Percentiles rank a stretch among this genome's conserved stretches.
phyloP scores from a whole-genome alignment of 1,284 basidiomycete genomes.

The Inonotus hispidus region DNA sequence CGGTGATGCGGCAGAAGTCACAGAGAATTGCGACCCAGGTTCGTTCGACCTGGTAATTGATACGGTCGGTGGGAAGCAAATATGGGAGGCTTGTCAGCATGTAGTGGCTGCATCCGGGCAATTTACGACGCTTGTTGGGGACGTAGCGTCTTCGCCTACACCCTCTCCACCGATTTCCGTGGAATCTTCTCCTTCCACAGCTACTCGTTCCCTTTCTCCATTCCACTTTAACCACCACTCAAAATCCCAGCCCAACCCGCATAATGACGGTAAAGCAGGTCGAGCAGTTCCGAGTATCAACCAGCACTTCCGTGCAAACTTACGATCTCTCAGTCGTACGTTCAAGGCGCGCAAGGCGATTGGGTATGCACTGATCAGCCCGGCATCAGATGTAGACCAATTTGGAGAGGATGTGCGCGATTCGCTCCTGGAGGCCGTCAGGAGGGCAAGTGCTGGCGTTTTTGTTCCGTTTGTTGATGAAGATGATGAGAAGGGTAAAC shows the following conservation, averaged over 20 bases:
- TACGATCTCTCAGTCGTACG: conserved; percentile 49
- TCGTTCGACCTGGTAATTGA: conserved; percentile 76
- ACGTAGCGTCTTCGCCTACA: conserved; percentile 26
- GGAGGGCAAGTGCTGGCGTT: conserved; percentile 14
- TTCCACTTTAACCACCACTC: neutral
- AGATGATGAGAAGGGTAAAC: neutral
- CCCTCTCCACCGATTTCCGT: conserved; percentile 27
- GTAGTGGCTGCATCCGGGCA: conserved; percentile 49
- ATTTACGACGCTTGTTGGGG: conserved; percentile 74
- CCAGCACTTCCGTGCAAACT: conserved; percentile 64
- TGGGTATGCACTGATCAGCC: conserved; percentile 27
- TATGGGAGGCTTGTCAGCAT: conserved; percentile 67
- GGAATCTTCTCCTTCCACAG: neutral
- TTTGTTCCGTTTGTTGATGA: neutral
- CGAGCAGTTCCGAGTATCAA: conserved; percentile 55
- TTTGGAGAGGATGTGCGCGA: conserved; percentile 28
- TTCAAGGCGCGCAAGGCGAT: conserved; percentile 14
- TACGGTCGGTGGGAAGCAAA: conserved; percentile 68
- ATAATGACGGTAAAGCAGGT: neutral
- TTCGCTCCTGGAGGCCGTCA: conserved; percentile 23
- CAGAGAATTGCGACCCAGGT: conserved; percentile 54
- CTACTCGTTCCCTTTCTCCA: neutral
- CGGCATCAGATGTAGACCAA: conserved; percentile 26
- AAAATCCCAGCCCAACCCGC: neutral
- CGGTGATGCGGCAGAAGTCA: conserved; percentile 41